A percentile compares a stretch with the other conserved stretches of the same genome.
These are phyloP conservation scores for Curvularia verruculosa DNA, from an alignment of 2,329 filamentous ascomycete genomes.

Conservation along the genomic window DNA sequence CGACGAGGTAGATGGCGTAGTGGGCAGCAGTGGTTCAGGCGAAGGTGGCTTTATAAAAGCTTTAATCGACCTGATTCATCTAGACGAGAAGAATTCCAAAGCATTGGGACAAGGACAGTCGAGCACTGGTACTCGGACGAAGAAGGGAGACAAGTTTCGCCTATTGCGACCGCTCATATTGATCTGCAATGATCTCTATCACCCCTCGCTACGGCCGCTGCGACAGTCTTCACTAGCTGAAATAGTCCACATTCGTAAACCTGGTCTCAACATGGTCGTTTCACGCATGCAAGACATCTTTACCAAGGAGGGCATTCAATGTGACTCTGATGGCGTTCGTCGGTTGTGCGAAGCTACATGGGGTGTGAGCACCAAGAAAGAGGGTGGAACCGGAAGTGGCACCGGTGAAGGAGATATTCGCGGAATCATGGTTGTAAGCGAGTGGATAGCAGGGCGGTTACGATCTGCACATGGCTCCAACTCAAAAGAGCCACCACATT, in stretches of 20 bases:
- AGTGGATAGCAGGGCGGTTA: conserved; percentile 81
- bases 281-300: conserved; percentile 82
- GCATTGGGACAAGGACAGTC: conserved; percentile 44
- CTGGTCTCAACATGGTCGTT: conserved; percentile 84
- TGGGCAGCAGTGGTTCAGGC: conserved; percentile 69
- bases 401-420: conserved; percentile 77
- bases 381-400: conserved; percentile 63
- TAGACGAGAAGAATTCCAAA: conserved; percentile 80
- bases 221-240: conserved; percentile 86
- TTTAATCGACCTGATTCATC: conserved; percentile 83
- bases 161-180: conserved; percentile 87
- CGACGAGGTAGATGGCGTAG: conserved; percentile 95
- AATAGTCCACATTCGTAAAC: conserved; percentile 88
- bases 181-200: conserved; percentile 97
- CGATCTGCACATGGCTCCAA: conserved; percentile 51
- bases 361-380: conserved; percentile 76
- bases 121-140: conserved; percentile 54
- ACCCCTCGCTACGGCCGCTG: conserved; percentile 82
- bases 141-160: conserved; percentile 84
- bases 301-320: conserved; percentile 83
- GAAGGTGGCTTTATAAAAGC: conserved; percentile 97
- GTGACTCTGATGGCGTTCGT: conserved; percentile 86
- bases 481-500: conserved; percentile 51
- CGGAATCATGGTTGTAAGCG: conserved; percentile 82
- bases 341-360: conserved; percentile 83